Evolutionary conservation across 31 red algal species (phyloP).

Genomic region (Odonthalia washingtoniensis): DNA sequence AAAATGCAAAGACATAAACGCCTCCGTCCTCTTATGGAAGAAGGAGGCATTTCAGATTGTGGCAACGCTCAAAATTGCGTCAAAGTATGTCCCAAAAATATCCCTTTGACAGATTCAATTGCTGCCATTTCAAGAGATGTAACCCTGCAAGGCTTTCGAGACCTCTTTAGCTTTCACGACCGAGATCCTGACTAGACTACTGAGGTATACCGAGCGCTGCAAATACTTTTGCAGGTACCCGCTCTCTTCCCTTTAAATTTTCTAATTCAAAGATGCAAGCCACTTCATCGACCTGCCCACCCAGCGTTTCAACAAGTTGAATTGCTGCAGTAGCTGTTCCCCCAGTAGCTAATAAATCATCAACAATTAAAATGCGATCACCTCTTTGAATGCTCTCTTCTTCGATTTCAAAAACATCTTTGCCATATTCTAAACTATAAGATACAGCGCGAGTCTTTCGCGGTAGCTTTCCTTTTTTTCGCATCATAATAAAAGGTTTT

Average conservation of each 20-base stretch:
- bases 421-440: constrained; percentile 23
- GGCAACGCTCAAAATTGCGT: too few species aligned
- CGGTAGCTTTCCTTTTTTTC: constrained; percentile 27
- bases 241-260: constrained; percentile 11
- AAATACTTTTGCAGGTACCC: too few species aligned
- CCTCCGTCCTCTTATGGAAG: too few species aligned
- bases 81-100: too few species aligned
- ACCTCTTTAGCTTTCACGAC: too few species aligned
- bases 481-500: not conserved
- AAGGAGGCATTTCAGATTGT: too few species aligned
- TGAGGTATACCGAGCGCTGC: too few species aligned
- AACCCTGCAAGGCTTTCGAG: too few species aligned
- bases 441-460: not conserved
- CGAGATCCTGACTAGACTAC: too few species aligned
- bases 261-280: constrained; percentile 1
- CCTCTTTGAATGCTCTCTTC: not conserved
- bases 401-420: not conserved
- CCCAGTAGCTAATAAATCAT: constrained; percentile 27
- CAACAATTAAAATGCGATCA: constrained; percentile 19
- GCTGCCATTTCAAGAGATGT: too few species aligned
- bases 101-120: too few species aligned
- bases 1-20: too few species aligned
- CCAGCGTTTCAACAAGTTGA: not conserved
- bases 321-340: constrained; percentile 28
- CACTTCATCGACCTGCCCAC: not conserved